phyloP scores from a whole-genome alignment of 345 rosid genomes.

The Lumnitzera racemosa region DNA sequence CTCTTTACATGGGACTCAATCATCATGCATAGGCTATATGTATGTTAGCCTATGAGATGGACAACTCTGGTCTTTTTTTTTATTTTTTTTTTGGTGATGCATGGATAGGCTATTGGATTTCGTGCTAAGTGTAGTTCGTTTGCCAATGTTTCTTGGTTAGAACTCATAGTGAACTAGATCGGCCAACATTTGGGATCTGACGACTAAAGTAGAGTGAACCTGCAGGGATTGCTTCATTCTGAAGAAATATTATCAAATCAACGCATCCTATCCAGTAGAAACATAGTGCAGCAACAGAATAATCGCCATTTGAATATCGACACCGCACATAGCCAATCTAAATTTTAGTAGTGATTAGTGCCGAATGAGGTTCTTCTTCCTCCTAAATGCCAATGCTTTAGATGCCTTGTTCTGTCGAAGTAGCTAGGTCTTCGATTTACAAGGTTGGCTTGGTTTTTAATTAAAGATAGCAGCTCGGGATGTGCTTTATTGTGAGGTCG shows the following conservation, averaged over 20 bases:
- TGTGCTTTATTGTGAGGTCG: too few species aligned
- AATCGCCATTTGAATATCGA: constrained; percentile 12
- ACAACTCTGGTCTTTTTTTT: too few species aligned
- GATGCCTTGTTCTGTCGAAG: neutral
- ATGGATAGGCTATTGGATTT: too few species aligned
- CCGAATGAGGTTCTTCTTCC: constrained; percentile 23
- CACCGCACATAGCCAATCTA: constrained; percentile 14
- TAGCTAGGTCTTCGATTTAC: too few species aligned
- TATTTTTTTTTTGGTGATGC: too few species aligned
- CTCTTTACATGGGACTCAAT: too few species aligned
- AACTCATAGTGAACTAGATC: constrained; percentile 7
- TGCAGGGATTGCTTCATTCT: constrained; percentile 12
- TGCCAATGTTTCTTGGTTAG: too few species aligned
- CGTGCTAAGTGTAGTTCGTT: too few species aligned
- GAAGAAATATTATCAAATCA: constrained; percentile 16
- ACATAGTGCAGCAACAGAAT: constrained; percentile 17
- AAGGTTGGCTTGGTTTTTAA: too few species aligned
- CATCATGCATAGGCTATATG: too few species aligned
- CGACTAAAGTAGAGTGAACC: constrained; percentile 15
- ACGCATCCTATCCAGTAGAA: constrained; percentile 15
- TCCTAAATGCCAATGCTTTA: constrained; percentile 8
- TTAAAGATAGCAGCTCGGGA: too few species aligned
- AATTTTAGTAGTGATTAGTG: constrained; percentile 15
- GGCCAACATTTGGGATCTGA: constrained; percentile 16
- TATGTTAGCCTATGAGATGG: too few species aligned